Base-by-base conservation (phyloP, 768 basidiomycete species). In the Dioszegia aurantiaca region DNA sequence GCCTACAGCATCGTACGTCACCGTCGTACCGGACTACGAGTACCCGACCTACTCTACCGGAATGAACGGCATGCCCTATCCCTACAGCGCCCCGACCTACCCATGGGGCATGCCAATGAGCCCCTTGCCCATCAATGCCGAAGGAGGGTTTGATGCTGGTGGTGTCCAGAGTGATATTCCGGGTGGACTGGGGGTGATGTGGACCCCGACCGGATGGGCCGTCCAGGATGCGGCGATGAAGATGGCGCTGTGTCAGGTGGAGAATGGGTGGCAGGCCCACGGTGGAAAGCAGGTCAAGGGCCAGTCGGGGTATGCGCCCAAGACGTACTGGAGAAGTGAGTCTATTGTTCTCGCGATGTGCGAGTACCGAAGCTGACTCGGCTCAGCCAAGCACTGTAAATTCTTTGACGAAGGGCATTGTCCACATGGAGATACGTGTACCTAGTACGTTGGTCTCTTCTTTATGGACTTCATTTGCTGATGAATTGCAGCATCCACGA, bases 381-480 rank as follows among this genome's bases (percentile, higher is more conserved):
- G 19, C 17, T 12, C 48, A 68, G 67, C 67, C 14, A 69, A 63
- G 52, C 65, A 65, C 17, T 77, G 75, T 55, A 69, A 60, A 51
- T 73, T 70, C 61, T 77, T 66, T 41, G 47, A 58, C 2, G 64
- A 73, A 24, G 75, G 75, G 0, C 44, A 55, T 39, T 77, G 73
- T 55, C 75, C 75, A 8, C 73, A 73, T 28, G 72, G 72, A 3
- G 65, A 72, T 6, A 33, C 62, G 14, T 77, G 75, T 36, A 71
- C 73, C 4, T 77, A 73, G 69, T 72, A 48, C 67, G 70, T 63
- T n/a, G n/a, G n/a, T n/a, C n/a, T n/a, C n/a, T n/a, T n/a, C n/a
- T n/a, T n/a, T n/a, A n/a, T n/a, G n/a, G n/a, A n/a, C n/a, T n/a
- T n/a, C n/a, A n/a, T n/a, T n/a, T n/a, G n/a, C n/a, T n/a, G n/a